These are phyloP conservation scores for Fusarium verrucosum DNA, from an alignment of 2,329 filamentous ascomycete species.

Conservation along the genomic window DNA sequence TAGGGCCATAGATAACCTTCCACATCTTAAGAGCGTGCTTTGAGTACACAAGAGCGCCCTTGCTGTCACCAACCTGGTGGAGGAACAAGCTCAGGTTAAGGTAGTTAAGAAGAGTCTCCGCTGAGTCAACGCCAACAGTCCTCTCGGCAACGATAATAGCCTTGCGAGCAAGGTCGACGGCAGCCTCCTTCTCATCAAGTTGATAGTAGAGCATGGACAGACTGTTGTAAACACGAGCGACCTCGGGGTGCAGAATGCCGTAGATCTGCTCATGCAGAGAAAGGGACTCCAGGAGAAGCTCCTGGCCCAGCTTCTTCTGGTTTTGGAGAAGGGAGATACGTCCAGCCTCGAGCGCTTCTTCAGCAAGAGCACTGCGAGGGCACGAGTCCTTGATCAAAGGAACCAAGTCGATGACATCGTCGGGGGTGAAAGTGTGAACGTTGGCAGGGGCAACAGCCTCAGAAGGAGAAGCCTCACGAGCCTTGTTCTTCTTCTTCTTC, in stretches of 20 bases:
- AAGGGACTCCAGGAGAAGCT: constrained; percentile 93
- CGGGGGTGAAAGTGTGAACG: constrained; percentile 71
- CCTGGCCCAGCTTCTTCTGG: constrained; percentile 95
- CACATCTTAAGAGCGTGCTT: constrained; percentile 93
- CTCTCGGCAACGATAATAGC: constrained; percentile 95
- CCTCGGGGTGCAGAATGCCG: constrained; percentile 94
- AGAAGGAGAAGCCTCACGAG: constrained; percentile 63
- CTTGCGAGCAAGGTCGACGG: constrained; percentile 94
- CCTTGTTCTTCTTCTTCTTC: constrained; percentile 72
- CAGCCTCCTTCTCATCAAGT: constrained; percentile 96
- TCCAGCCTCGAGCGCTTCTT: constrained; percentile 95
- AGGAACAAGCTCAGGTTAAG: constrained; percentile 95
- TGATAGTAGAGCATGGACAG: constrained; percentile 96
- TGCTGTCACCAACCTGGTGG: constrained; percentile 90
- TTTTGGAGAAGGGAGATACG: constrained; percentile 95
- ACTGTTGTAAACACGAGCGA: constrained; percentile 93
- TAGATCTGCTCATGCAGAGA: constrained; percentile 99
- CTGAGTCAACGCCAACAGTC: constrained; percentile 90
- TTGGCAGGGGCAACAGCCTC: constrained; percentile 55
- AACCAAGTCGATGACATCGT: constrained; percentile 92
- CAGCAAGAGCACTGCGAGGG: constrained; percentile 87
- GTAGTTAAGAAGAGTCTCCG: constrained; percentile 94
- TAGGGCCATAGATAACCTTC: constrained; percentile 94
- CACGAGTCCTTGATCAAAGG: constrained; percentile 94
- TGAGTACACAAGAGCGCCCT: constrained; percentile 85